Evolutionary conservation across 2,329 filamentous ascomycete species (phyloP), one percentile per base, ranked within the genome.

Genomic region (Sporothrix inflata): DNA sequence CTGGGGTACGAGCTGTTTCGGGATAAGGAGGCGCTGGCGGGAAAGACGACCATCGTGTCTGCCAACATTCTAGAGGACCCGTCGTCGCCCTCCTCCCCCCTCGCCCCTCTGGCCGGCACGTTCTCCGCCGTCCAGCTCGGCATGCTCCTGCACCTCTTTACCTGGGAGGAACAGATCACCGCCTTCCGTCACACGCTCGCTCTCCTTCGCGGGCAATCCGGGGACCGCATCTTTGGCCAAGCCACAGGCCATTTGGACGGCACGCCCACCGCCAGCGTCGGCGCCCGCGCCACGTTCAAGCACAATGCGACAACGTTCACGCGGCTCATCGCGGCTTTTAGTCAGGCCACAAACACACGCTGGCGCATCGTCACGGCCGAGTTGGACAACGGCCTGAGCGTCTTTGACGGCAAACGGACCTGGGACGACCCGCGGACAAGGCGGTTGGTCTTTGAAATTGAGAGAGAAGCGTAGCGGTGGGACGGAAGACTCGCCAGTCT

Each of bases 91-190:
- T 8, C 19, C 16, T 73, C 71, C 47, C 57, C 78, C 45, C 74
- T 81, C 63, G 67, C 73, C n/a, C 61, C 75, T 51, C 74, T 79
- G 14, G 77, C 77, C 7, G 79, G 81, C 42, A 76, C 69, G 34
- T 77, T 83, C 7, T 75, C 74, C 16, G 75, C 79, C 53, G 74
- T 84, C 14, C 78, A 84, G 67, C 76, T 81, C 45, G 78, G 78
- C 27, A 76, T 81, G 72, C 78, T 84, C 8, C 80, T 84, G 72
- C 82, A 84, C 70, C 77, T 82, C 24, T 84, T 84, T 75, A 76
- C 76, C n/a, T 78, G 79, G 65, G 77, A 80, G 2, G 75, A 79
- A 65, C 80, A 83, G 69, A 76, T 78, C 38, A 38, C 51, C 1
- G 76, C 75, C 1, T 78, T 77, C 9, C 72, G 77, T 66, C 77